Percentiles rank a stretch among this genome's conserved stretches.
phyloP scores from a whole-genome alignment of 345 rosid genomes.

The Cardamine chenopodiifolia region DNA sequence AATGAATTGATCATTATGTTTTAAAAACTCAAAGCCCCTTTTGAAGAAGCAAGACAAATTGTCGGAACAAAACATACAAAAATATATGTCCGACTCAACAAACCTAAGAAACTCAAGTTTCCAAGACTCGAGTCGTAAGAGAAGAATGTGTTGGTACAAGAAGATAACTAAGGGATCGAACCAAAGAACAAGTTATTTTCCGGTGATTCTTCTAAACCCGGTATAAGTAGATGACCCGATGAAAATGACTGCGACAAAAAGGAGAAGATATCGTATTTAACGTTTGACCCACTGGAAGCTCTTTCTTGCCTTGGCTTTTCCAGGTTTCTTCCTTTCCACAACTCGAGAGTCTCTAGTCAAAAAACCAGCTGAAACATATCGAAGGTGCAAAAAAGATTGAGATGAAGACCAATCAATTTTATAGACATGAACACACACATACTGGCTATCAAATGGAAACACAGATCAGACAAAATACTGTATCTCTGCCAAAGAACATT shows the following conservation, averaged over 20 bases:
- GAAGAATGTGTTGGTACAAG: conserved; percentile 32
- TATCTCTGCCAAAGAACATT: conserved; percentile 2
- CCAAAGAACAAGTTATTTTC: conserved; percentile 31
- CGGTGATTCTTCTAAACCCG: conserved; percentile 30
- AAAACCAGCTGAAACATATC: conserved; percentile 63
- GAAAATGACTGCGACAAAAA: neutral
- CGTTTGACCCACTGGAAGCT: conserved; percentile 99
- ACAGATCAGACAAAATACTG: neutral
- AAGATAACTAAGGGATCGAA: conserved; percentile 14
- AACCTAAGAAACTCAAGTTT: conserved; percentile 25
- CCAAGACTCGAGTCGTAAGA: conserved; percentile 22
- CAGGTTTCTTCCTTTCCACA: conserved; percentile 99
- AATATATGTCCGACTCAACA: conserved; percentile 28
- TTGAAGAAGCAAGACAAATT: neutral
- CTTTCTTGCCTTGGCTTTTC: conserved; percentile 97
- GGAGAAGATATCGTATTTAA: conserved; percentile 44
- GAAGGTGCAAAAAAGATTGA: neutral
- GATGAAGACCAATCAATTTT: conserved; percentile 6
- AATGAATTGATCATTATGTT: conserved; percentile 15
- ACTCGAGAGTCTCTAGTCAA: conserved; percentile 92
- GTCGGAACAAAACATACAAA: conserved; percentile 30
- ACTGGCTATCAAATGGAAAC: conserved; percentile 5
- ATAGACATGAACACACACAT: neutral
- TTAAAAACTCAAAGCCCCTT: conserved; percentile 16
- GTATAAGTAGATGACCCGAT: conserved; percentile 22